These are phyloP conservation scores for Arctium minus DNA, from an alignment of 129 eudicot genomes.

Conservation along the genomic window DNA sequence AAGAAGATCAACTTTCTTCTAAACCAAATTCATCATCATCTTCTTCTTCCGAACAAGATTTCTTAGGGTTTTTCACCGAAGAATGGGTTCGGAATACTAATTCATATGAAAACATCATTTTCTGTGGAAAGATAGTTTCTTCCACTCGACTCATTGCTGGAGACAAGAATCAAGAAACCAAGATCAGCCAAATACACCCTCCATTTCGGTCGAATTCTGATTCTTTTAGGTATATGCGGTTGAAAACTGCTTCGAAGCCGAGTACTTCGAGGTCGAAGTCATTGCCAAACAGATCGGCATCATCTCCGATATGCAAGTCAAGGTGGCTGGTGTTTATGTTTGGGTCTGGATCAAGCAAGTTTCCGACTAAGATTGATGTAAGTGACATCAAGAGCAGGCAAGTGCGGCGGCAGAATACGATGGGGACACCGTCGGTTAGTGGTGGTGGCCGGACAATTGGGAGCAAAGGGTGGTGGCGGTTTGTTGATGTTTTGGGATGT, in stretches of 20 bases:
- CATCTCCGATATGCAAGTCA: slow-evolving; percentile 36
- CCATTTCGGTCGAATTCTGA: slow-evolving; percentile 27
- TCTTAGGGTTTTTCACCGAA: slow-evolving; percentile 25
- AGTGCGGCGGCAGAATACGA: slow-evolving; percentile 15
- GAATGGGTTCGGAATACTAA: slow-evolving; percentile 14
- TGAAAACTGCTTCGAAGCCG: slow-evolving; percentile 2
- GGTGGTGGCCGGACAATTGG: background rate
- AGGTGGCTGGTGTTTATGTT: slow-evolving; percentile 44
- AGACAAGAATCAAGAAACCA: background rate
- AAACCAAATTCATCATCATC: slow-evolving; percentile 7
- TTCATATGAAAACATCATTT: background rate
- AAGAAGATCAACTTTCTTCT: background rate
- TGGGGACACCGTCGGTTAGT: background rate
- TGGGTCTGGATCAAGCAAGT: slow-evolving; percentile 36
- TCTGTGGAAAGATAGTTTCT: slow-evolving; percentile 19
- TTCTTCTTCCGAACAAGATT: slow-evolving; percentile 25
- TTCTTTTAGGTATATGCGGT: slow-evolving; percentile 20
- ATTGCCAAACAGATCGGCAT: slow-evolving; percentile 17
- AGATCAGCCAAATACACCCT: background rate
- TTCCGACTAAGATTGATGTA: slow-evolving; percentile 33
- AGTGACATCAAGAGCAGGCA: slow-evolving; percentile 54
- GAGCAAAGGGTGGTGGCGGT: slow-evolving; percentile 22
- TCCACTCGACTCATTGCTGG: slow-evolving; percentile 1
- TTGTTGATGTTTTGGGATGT: slow-evolving; percentile 40
- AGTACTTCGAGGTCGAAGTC: slow-evolving; percentile 25